Evolutionary conservation across 257 asterid species (phyloP), one percentile per base, ranked within the genome.

Genomic region (Cordia subcordata): DNA sequence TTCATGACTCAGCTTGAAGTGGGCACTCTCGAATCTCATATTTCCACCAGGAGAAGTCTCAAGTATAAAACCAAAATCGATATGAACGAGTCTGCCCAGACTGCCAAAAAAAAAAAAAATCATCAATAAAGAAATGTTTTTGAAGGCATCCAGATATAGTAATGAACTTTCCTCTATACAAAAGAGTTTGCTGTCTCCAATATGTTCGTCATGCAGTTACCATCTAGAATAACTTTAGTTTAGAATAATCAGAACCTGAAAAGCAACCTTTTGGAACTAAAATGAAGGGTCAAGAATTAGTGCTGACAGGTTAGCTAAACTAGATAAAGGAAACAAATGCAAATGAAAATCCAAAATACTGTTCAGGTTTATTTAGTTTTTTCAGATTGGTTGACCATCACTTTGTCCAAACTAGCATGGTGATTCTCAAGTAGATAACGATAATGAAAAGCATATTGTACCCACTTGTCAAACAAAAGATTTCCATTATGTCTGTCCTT

Each of bases 401-500:
- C 35, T 27, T 27, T 6, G 6, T 27, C 35, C 35, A 27, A 27
- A 27, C 35, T 27, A 27, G 35, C 35, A 27, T 27, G 35, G 35
- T 27, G 6, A 27, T 27, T 27, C 35, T 27, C 35, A 6, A 27
- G 35, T 27, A 27, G 35, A 27, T 49, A 49, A n/a, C 53, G n/a
- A 3, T 8, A 15, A 10, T 5, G 58, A 59, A 38, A 38, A 57
- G 20, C 44, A 62, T 11, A 58, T 51, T 64, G 42, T 49, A 71
- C 89, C 70, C 85, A 86, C 99, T 60, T 86, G 86, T 93, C 99
- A 71, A 93, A 86, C 81, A 93, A 75, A 74, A 93, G 96, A 77
- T 93, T 93, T 61, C 99, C 99, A 38, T 93, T 93, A 76, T 93
- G 99, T 68, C 99, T 86, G 73, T 93, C 99, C 85, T 93, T 93